Base-by-base conservation (phyloP, 768 basidiomycete genomes). In the Tricholomella constricta region DNA sequence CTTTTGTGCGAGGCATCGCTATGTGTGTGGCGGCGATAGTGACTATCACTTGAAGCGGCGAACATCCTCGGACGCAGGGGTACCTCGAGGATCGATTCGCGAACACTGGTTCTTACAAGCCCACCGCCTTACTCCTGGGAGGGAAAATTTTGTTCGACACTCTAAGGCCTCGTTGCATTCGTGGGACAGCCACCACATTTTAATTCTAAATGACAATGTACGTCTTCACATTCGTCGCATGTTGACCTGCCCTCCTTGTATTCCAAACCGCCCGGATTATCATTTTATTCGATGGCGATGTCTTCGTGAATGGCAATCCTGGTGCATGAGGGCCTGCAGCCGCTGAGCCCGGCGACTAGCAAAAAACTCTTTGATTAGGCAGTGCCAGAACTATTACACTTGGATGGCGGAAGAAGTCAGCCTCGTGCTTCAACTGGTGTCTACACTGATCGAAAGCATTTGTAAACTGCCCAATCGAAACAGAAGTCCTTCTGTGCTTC, bases 351-450 rank as follows among this genome's bases (percentile, higher is more conserved):
- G 6, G 20, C 6, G 38, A 22, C 38, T 4, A 22, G 20, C 3
- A 19, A 22, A 38, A n/a, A n/a, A n/a, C n/a, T 25, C 23, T 45
- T 45, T 9, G 38, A 32, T 34, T 9, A 17, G 23, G 35, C 10
- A 51, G 2, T 35, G 26, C 40, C 11, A 38, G 32, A 23, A 19
- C n/a, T 48, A 41, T 31, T 52, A 57, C 42, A 29, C 46, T 26
- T 26, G 42, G 31, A 37, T 25, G 6, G 50, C 59, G 59, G 55
- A 43, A 60, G 59, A 60, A 60, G 56, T 25, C 15, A 37, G 58
- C 59, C 59, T 60, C 59, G 26, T 57, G 55, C 40, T 27, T 19
- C 4, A 45, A 29, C 45, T 54, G 27, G 48, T 46, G 48, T 20
- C 25, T 34, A 26, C 34, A 44, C 40, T 32, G 15, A 48, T 34